Conservation (phyloP, 2,329 filamentous ascomycete genomes). For the Zasmidium angulare region DNA sequence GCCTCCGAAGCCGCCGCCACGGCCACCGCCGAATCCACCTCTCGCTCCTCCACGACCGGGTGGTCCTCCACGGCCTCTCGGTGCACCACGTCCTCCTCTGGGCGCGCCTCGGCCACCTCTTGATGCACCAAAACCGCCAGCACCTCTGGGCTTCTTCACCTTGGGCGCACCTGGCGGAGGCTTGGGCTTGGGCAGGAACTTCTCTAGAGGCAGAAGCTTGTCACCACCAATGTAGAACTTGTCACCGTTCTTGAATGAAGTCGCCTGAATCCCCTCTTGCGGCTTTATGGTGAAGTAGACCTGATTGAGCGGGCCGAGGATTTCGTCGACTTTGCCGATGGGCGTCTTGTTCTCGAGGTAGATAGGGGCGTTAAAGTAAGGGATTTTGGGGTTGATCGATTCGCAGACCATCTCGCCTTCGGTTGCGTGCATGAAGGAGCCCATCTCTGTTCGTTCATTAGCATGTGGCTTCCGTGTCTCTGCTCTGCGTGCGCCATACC, state of each 20-base stretch:
- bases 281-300: slow-evolving; percentile 99
- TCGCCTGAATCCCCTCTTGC: slow-evolving; percentile 90
- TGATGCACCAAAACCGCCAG: slow-evolving; percentile 42
- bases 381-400: slow-evolving; percentile 91
- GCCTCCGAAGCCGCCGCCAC: slow-evolving; percentile 32
- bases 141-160: slow-evolving; percentile 68
- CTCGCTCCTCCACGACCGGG: slow-evolving; percentile 49
- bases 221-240: slow-evolving; percentile 89
- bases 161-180: slow-evolving; percentile 62
- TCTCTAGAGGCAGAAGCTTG: slow-evolving; percentile 91
- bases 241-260: slow-evolving; percentile 92
- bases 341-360: slow-evolving; percentile 95
- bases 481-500: slow-evolving; percentile 32
- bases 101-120: slow-evolving; percentile 33
- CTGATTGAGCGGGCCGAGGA: slow-evolving; percentile 95
- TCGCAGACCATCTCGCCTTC: slow-evolving; percentile 98
- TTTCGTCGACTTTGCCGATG: slow-evolving; percentile 95
- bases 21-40: slow-evolving; percentile 40
- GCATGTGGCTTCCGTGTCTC: background rate
- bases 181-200: slow-evolving; percentile 96
- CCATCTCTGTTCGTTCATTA: slow-evolving; percentile 66
- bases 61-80: slow-evolving; percentile 55
- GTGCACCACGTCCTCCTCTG: slow-evolving; percentile 49
- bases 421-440: slow-evolving; percentile 87
- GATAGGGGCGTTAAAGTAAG: slow-evolving; percentile 98